phyloP scores from a whole-genome alignment of 2,329 filamentous ascomycete species.

The Thielaviopsis ethacetica region DNA sequence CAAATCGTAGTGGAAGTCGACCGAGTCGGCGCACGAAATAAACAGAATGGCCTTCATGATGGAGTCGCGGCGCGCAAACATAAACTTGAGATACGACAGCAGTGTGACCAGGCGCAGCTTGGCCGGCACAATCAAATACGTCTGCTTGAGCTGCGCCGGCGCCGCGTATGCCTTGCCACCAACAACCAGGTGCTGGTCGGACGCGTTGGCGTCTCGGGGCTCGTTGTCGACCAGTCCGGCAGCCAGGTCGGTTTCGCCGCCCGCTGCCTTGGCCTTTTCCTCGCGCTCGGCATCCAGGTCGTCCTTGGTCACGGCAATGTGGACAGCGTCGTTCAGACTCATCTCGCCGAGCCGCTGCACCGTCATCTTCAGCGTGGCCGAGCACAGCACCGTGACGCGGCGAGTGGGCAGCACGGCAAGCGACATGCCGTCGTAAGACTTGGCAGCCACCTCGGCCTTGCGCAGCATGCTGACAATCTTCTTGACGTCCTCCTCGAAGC shows the following conservation, averaged over 20 bases:
- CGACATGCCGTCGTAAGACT: constrained; percentile 39
- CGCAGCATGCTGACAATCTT: constrained; percentile 71
- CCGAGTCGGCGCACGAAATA: constrained; percentile 89
- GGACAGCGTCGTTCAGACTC: constrained; percentile 80
- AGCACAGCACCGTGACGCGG: constrained; percentile 79
- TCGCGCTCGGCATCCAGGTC: constrained; percentile 21
- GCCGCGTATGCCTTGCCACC: constrained; percentile 47
- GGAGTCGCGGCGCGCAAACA: constrained; percentile 74
- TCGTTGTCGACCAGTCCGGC: constrained; percentile 6
- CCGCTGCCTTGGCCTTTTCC: constrained; percentile 26
- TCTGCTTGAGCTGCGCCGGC: constrained; percentile 85
- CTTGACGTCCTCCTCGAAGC: constrained; percentile 87
- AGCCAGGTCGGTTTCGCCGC: neutral
- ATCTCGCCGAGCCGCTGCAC: constrained; percentile 89
- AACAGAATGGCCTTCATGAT: constrained; percentile 97
- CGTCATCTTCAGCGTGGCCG: constrained; percentile 95
- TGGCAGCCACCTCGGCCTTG: constrained; percentile 40
- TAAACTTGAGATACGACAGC: constrained; percentile 65
- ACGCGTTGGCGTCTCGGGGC: neutral
- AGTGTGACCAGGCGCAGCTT: constrained; percentile 85
- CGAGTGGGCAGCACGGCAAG: constrained; percentile 54
- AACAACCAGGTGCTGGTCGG: constrained; percentile 5
- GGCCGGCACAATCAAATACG: constrained; percentile 71
- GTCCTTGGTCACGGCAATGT: constrained; percentile 56
- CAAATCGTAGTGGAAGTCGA: constrained; percentile 89